Percentiles rank a stretch among this genome's conserved stretches.
These are phyloP conservation scores for Panus rudis DNA, from an alignment of 768 basidiomycete species.

Conservation along the genomic window DNA sequence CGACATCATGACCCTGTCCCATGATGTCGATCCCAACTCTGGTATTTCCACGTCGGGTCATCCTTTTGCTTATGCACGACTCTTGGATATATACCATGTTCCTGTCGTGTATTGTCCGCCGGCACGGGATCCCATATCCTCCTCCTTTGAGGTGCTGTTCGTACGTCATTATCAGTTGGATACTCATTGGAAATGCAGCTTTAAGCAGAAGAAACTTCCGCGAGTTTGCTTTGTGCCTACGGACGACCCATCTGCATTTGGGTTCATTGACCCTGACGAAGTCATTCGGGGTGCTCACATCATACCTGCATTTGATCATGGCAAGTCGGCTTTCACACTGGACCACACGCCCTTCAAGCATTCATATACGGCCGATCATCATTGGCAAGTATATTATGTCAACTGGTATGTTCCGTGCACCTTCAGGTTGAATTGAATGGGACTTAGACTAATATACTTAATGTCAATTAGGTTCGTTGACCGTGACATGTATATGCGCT, in stretches of 20 bases:
- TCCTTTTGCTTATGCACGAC: constrained; percentile 24
- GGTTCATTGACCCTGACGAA: constrained; percentile 22
- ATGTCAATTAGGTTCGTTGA: constrained; percentile 12
- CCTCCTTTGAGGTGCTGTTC: constrained; percentile 2
- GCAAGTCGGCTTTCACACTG: too few relatives aligned
- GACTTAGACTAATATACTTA: too few relatives aligned
- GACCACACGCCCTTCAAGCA: too few relatives aligned
- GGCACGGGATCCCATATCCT: too few relatives aligned
- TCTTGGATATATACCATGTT: constrained; percentile 24
- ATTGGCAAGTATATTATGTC: constrained; percentile 9
- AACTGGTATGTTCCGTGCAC: too few relatives aligned
- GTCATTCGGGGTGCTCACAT: constrained; percentile 23
- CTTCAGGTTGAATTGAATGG: too few relatives aligned
- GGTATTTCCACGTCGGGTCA: too few relatives aligned
- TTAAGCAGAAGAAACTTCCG: constrained; percentile 8
- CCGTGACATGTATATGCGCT: constrained; percentile 11
- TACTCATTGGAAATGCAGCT: neutral
- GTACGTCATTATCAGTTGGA: constrained; percentile 11
- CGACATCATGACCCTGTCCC: constrained; percentile 11
- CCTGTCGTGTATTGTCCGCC: too few relatives aligned
- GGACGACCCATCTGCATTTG: constrained; percentile 17
- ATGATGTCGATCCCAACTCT: neutral
- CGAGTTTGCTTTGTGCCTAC: constrained; percentile 16
- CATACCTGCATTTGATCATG: constrained; percentile 21
- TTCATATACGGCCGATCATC: constrained; percentile 7